Base-by-base conservation (phyloP, 306 rosid genomes). In the Luffa acutangula region DNA sequence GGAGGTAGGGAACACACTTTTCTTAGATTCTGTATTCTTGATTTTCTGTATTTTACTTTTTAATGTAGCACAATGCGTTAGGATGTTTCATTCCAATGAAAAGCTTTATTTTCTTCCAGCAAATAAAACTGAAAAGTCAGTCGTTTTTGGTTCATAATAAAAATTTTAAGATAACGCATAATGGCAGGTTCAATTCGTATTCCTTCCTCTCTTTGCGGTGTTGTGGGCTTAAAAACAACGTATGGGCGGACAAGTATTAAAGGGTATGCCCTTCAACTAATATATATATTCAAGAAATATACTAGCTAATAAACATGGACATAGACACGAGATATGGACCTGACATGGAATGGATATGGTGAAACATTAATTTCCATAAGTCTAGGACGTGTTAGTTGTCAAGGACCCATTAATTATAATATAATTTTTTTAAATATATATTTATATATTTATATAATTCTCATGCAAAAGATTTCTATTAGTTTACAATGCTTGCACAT, bases 181-280 rank as follows among this genome's bases (percentile, higher is more conserved):
- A 86, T 21, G 80, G 87, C 97, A 94, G 98, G 98, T 84, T 94
- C 98, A 9, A 48, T 94, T 59, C 97, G 98, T 59, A 94, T 94
- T 87, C 98, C 97, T 83, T 92, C 97, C 75, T 91, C 98, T 72
- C 97, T 94, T 80, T 94, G 98, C 25, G 97, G 97, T 77, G 97
- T 92, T 46, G 98, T 94, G 83, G 98, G 98, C 71, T 83, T 94
- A 80, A 94, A 94, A 89, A 76, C 93, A 85, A 94, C 90, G 34
- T 92, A 89, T 76, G 98, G 92, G 33, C 90, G 97, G 77, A 86
- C 91, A 49, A 87, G 88, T 82, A 94, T 93, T 79, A 21, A 73
- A 59, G 98, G 97, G 97, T 94, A 88, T 88, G 88, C 87, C 81
- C 81, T 85, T 66, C 39, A 80, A 46, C 65, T n/a, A 59, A 42